Evolutionary conservation across 2,329 filamentous ascomycete species (phyloP).

Genomic region (Ampelomyces quisqualis): DNA sequence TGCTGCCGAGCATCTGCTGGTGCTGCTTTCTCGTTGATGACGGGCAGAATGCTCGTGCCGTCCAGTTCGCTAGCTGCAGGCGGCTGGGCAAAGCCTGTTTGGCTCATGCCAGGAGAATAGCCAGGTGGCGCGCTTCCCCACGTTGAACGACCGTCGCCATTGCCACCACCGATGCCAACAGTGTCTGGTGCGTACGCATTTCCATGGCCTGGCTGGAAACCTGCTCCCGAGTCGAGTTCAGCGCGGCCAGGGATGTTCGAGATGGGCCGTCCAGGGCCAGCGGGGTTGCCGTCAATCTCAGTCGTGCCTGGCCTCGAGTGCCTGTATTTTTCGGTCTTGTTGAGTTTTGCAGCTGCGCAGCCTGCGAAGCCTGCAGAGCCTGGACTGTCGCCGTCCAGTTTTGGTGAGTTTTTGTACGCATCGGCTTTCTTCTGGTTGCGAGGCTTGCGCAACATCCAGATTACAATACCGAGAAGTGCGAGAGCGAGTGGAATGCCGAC

Average conservation of each 20-base stretch:
- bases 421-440: slow-evolving; percentile 23
- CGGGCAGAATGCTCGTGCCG: slow-evolving; percentile 19
- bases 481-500: slow-evolving; percentile 41
- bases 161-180: slow-evolving; percentile 37
- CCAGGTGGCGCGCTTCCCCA: slow-evolving; percentile 36
- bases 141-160: slow-evolving; percentile 14
- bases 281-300: slow-evolving; percentile 32
- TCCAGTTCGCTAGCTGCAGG: slow-evolving; percentile 17
- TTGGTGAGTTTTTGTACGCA: slow-evolving; percentile 20
- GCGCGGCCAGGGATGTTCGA: slow-evolving; percentile 31
- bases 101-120: slow-evolving; percentile 29
- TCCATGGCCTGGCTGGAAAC: slow-evolving; percentile 26
- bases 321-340: slow-evolving; percentile 21
- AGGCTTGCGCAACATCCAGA: slow-evolving; percentile 39
- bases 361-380: slow-evolving; percentile 20
- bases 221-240: slow-evolving; percentile 33
- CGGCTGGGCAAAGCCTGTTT: slow-evolving; percentile 9
- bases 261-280: slow-evolving; percentile 32
- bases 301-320: slow-evolving; percentile 20
- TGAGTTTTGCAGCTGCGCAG: slow-evolving; percentile 26
- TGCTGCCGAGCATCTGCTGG: slow-evolving; percentile 9
- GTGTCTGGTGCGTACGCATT: slow-evolving; percentile 30
- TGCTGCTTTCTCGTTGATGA: slow-evolving; percentile 16
- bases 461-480: slow-evolving; percentile 31
- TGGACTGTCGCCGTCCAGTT: slow-evolving; percentile 13